These are phyloP conservation scores for Coemansia sp. DNA, from an alignment of 192 early-diverging fungal species.

Conservation along the genomic window DNA sequence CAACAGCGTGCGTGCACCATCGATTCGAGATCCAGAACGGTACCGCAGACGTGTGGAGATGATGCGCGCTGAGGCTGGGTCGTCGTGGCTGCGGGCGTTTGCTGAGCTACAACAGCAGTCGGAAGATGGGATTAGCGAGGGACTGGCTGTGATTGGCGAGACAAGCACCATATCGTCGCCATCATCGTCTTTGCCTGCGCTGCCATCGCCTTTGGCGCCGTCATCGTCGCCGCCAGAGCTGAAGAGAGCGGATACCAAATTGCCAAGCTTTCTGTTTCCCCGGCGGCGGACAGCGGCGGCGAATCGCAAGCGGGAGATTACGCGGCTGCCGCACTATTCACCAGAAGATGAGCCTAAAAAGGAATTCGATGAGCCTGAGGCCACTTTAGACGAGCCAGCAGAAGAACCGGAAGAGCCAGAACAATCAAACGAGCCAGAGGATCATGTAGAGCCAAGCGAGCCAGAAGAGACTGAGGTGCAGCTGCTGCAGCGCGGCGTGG, in stretches of 20 bases:
- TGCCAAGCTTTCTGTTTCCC: constrained; percentile 50
- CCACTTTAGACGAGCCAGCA: neutral
- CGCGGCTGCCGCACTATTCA: constrained; percentile 38
- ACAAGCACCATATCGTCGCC: neutral
- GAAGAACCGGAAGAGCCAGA: neutral
- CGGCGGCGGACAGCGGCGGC: constrained; percentile 22
- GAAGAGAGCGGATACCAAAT: constrained; percentile 17
- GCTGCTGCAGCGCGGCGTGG: constrained; percentile 16
- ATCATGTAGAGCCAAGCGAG: neutral
- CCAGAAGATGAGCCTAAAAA: neutral
- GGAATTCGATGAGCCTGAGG: neutral
- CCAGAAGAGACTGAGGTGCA: constrained; percentile 16
- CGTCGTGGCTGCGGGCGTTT: constrained; percentile 53
- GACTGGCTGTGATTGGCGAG: constrained; percentile 3
- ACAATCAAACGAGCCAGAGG: neutral
- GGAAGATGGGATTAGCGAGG: neutral
- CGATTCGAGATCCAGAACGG: constrained; percentile 40
- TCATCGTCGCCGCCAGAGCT: neutral
- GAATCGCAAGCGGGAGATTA: constrained; percentile 20
- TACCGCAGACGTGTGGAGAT: constrained; percentile 53
- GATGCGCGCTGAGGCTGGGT: constrained; percentile 54
- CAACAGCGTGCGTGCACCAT: constrained; percentile 22
- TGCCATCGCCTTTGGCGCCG: neutral
- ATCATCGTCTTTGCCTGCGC: neutral
- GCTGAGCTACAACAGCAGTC: constrained; percentile 46